phyloP scores from a whole-genome alignment of 2,329 filamentous ascomycete genomes.

The Monosporascus ibericus region DNA sequence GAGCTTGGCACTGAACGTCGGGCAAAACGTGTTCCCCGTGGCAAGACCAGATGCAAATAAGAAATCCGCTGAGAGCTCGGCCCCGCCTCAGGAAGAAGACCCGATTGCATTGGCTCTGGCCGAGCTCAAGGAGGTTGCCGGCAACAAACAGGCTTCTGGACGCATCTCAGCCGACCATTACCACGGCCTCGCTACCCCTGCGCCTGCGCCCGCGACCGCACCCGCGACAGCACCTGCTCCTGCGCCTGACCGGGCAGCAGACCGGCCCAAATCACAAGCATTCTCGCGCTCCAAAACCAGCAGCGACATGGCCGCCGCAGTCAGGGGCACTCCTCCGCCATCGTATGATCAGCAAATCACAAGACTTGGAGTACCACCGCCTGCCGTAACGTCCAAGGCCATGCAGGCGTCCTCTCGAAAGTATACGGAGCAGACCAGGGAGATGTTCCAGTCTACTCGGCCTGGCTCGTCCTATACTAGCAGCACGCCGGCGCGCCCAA shows the following conservation, averaged over 20 bases:
- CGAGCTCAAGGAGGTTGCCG: constrained; percentile 76
- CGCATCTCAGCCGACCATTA: constrained; percentile 96
- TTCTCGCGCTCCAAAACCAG: constrained; percentile 36
- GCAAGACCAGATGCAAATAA: constrained; percentile 65
- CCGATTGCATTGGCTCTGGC: constrained; percentile 90
- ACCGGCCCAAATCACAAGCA: constrained; percentile 29
- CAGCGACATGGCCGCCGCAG: constrained; percentile 45
- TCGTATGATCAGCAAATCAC: constrained; percentile 76
- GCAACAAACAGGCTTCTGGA: constrained; percentile 69
- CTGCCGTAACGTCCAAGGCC: constrained; percentile 84
- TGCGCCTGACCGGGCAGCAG: constrained; percentile 41
- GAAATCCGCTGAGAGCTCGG: constrained; percentile 31
- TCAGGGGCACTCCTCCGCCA: constrained; percentile 75
- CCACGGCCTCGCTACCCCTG: constrained; percentile 85
- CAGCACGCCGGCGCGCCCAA: constrained; percentile 43
- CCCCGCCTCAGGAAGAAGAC: constrained; percentile 60
- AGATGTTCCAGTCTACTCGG: constrained; percentile 56
- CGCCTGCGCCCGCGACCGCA: constrained; percentile 33
- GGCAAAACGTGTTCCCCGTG: constrained; percentile 93
- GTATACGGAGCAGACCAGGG: constrained; percentile 76
- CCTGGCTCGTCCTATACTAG: constrained; percentile 29
- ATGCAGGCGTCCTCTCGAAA: constrained; percentile 95
- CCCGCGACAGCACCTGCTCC: no score
- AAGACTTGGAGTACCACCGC: constrained; percentile 79
- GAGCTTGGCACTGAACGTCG: constrained; percentile 87